A percentile compares a stretch with the other conserved stretches of the same genome.
Evolutionary conservation across 2,329 filamentous ascomycete species (phyloP).

Genomic region (Fusarium burgessii): DNA sequence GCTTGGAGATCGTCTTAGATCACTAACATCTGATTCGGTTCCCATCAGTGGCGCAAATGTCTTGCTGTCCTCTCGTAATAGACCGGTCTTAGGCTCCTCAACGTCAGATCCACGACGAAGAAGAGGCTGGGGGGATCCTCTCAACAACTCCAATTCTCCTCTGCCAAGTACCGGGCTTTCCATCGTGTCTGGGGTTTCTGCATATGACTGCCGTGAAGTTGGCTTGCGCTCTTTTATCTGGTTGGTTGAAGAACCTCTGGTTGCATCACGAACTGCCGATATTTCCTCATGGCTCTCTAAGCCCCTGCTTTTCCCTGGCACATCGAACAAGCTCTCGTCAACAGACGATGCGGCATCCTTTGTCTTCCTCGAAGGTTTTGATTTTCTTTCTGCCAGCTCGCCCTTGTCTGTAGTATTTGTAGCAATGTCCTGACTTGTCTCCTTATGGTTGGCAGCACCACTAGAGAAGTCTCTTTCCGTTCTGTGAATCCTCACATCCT

Average conservation of each 20-base stretch:
- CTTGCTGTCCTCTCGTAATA: constrained; percentile 50
- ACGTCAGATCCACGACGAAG: constrained; percentile 49
- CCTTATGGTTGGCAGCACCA: constrained; percentile 17
- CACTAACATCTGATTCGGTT: constrained; percentile 48
- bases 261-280: constrained; percentile 6
- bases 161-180: constrained; percentile 57
- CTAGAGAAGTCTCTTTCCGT: constrained; percentile 49
- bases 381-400: constrained; percentile 2
- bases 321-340: constrained; percentile 1
- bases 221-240: constrained; percentile 43
- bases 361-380: not conserved
- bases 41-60: constrained; percentile 39
- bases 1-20: constrained; percentile 58
- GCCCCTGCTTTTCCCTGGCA: constrained; percentile 12
- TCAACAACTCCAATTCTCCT: constrained; percentile 37
- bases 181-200: constrained; percentile 46
- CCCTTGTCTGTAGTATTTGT: constrained; percentile 11
- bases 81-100: constrained; percentile 47
- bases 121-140: constrained; percentile 43
- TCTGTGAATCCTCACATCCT: not conserved
- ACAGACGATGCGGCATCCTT: not conserved
- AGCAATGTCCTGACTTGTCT: constrained; percentile 11
- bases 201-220: constrained; percentile 33
- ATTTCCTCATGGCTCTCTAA: constrained; percentile 8
- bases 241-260: constrained; percentile 36